Conservation (phyloP, 2,329 filamentous ascomycete genomes). For the Alternaria metachromatica region DNA sequence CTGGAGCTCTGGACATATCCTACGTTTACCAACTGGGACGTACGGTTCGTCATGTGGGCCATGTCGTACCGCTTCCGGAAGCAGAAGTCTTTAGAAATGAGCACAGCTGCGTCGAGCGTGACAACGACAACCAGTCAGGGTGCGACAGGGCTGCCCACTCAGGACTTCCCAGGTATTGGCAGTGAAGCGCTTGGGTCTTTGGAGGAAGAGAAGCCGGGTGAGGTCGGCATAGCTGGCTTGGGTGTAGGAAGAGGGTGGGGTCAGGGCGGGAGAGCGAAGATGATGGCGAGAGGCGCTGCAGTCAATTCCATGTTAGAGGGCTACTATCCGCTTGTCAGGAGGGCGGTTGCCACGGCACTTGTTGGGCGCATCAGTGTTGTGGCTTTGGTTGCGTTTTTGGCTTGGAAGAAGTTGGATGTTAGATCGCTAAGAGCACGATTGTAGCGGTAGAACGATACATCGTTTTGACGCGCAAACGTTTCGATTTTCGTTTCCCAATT, state of each 20-base stretch:
- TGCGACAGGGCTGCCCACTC: constrained; percentile 26
- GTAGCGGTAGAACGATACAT: background rate
- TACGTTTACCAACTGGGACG: constrained; percentile 69
- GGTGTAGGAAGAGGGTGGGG: constrained; percentile 52
- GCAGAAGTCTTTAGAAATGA: constrained; percentile 43
- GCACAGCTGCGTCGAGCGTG: constrained; percentile 14
- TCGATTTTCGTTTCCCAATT: no score
- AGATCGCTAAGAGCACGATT: background rate
- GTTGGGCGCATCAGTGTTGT: constrained; percentile 44
- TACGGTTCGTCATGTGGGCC: constrained; percentile 65
- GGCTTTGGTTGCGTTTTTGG: constrained; percentile 27
- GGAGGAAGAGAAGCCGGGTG: constrained; percentile 45
- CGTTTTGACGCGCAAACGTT: no score
- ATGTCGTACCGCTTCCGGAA: constrained; percentile 63
- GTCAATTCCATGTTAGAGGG: constrained; percentile 60
- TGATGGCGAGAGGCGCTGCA: constrained; percentile 49
- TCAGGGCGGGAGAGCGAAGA: constrained; percentile 43
- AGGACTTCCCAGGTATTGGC: constrained; percentile 33
- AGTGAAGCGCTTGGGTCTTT: constrained; percentile 30
- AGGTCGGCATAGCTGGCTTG: constrained; percentile 55
- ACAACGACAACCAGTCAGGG: constrained; percentile 2
- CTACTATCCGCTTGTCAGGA: constrained; percentile 59
- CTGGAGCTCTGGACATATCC: constrained; percentile 71
- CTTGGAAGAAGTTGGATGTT: constrained; percentile 27
- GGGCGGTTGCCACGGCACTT: constrained; percentile 54